A percentile compares a stretch with the other conserved stretches of the same genome.
These are phyloP conservation scores for Cucumis melo DNA, from an alignment of 306 rosid species.

Conservation along the genomic window DNA sequence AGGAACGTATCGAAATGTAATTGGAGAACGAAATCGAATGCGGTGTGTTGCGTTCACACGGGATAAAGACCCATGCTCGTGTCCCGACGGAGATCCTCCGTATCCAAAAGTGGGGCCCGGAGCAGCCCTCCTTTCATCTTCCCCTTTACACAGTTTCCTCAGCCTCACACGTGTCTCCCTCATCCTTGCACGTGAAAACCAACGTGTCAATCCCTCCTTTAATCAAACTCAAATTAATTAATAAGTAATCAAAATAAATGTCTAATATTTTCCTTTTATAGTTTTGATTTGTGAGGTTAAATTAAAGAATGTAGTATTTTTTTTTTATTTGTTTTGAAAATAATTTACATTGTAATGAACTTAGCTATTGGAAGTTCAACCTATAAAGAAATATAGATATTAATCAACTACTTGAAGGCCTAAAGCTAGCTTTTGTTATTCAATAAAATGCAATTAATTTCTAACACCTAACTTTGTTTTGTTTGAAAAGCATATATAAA, in stretches of 20 bases:
- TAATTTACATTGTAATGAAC: no score
- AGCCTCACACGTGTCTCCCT: constrained; percentile 31
- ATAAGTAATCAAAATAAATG: no score
- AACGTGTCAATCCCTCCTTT: constrained; percentile 13
- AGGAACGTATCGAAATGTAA: background rate
- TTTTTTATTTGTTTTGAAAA: no score
- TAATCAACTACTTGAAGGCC: background rate
- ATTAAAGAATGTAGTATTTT: no score
- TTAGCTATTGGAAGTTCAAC: background rate
- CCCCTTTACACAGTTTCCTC: constrained; percentile 4
- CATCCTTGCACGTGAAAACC: constrained; percentile 30
- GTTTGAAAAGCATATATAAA: no score
- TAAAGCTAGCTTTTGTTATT: no score
- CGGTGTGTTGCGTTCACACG: constrained; percentile 30
- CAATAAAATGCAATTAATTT: no score
- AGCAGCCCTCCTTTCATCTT: background rate
- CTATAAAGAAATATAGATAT: no score
- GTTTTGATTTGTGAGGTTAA: no score
- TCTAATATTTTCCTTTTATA: no score
- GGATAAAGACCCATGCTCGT: constrained; percentile 21
- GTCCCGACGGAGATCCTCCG: constrained; percentile 80
- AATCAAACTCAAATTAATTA: background rate
- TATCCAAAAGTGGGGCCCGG: constrained; percentile 51
- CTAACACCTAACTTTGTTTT: background rate
- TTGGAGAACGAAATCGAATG: background rate